phyloP scores from a whole-genome alignment of 208 protist genomes.

The Herpetomonas tarakana region DNA sequence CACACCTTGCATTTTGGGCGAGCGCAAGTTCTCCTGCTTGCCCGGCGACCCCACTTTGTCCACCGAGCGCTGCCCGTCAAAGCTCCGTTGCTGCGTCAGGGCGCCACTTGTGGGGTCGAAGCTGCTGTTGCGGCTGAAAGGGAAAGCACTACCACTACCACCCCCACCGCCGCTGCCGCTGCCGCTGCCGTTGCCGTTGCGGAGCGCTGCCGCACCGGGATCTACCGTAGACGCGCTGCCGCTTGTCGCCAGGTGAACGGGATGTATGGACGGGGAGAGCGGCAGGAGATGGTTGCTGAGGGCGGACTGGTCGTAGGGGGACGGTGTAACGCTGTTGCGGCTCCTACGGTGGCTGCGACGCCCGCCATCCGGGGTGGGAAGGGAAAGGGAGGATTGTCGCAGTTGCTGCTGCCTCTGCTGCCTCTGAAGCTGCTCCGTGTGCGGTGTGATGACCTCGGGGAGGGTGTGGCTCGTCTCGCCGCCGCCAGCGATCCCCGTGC shows the following conservation, averaged over 20 bases:
- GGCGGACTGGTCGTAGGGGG: not conserved
- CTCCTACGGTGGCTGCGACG: not conserved
- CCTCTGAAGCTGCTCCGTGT: not conserved
- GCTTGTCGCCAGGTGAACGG: not conserved
- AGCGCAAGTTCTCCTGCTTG: not conserved
- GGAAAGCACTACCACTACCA: no score
- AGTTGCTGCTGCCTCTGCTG: constrained; percentile 4
- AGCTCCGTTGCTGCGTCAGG: no score
- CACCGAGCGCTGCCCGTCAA: no score
- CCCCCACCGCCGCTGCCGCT: no score
- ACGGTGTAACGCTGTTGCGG: not conserved
- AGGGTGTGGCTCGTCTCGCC: no score
- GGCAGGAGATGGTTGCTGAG: not conserved
- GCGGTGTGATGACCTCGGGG: no score
- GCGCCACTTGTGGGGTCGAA: no score
- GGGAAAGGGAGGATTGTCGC: not conserved
- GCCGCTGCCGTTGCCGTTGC: not conserved
- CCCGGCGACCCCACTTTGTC: not conserved
- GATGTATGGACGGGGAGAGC: not conserved
- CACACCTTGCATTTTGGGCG: constrained; percentile 16
- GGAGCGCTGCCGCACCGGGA: no score
- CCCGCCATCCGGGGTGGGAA: not conserved
- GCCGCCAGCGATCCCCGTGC: no score
- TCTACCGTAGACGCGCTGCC: not conserved
- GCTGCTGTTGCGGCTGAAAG: no score